A percentile compares a stretch with the other conserved stretches of the same genome.
These are phyloP conservation scores for Fusarium zealandicum DNA, from an alignment of 2,329 filamentous ascomycete genomes.

Conservation along the genomic window DNA sequence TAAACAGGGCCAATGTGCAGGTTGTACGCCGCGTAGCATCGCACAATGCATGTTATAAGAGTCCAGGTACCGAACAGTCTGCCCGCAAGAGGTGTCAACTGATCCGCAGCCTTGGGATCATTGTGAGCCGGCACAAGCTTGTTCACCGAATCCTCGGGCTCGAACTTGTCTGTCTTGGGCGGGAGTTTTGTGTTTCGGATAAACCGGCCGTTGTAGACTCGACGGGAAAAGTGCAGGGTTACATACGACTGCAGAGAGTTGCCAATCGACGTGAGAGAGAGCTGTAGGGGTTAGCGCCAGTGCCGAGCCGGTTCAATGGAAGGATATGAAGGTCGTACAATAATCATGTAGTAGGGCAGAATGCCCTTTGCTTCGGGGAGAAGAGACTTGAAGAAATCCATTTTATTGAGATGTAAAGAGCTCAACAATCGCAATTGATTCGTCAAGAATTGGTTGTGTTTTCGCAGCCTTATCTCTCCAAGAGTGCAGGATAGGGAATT, in stretches of 20 bases:
- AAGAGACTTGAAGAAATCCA: constrained; percentile 55
- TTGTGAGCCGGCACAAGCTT: constrained; percentile 58
- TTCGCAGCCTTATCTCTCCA: background rate
- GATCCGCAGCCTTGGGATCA: constrained; percentile 58
- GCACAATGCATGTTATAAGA: constrained; percentile 75
- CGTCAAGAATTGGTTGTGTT: background rate
- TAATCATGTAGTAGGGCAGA: constrained; percentile 65
- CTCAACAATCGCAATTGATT: constrained; percentile 18
- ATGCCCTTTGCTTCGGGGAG: constrained; percentile 61
- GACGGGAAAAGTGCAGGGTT: constrained; percentile 82
- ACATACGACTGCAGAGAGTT: constrained; percentile 87
- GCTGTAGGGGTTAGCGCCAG: constrained; percentile 56
- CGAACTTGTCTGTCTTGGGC: constrained; percentile 50
- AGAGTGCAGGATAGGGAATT: constrained; percentile 6
- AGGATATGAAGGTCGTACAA: constrained; percentile 50
- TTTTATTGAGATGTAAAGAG: constrained; percentile 29
- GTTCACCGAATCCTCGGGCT: constrained; percentile 61
- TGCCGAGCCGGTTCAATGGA: background rate
- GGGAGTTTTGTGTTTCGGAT: constrained; percentile 58
- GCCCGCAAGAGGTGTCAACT: constrained; percentile 77
- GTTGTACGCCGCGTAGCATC: constrained; percentile 85
- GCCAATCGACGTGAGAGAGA: constrained; percentile 80
- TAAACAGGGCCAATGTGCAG: constrained; percentile 76
- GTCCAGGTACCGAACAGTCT: constrained; percentile 92
- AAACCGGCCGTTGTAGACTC: constrained; percentile 79